Conservation (phyloP, 345 rosid genomes). For the Eucalyptus pumila region DNA sequence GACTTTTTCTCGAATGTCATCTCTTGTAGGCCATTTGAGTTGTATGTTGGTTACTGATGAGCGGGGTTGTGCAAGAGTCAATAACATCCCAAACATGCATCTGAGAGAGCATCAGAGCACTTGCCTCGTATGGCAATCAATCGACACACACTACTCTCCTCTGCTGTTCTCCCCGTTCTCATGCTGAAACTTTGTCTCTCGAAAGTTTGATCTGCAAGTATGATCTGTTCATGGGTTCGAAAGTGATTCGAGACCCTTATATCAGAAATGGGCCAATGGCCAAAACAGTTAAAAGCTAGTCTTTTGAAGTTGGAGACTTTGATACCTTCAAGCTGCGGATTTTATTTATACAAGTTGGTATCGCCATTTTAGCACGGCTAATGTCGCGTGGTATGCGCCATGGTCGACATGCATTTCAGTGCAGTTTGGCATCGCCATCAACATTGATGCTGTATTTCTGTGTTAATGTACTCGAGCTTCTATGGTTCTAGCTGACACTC, state of each 20-base stretch:
- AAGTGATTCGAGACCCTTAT: not conserved
- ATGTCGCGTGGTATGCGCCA: accelerated
- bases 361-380: not conserved
- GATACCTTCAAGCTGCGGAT: not conserved
- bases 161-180: not conserved
- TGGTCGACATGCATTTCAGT: not conserved
- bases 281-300: accelerated
- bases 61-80: not conserved
- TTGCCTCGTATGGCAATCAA: not conserved
- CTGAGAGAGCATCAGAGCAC: not conserved
- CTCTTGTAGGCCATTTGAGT: not conserved
- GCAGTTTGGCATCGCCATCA: not conserved
- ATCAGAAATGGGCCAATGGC: not conserved
- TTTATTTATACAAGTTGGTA: not conserved
- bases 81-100: not conserved
- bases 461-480: not conserved
- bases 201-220: not conserved
- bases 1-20: not conserved
- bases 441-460: not conserved
- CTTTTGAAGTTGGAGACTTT: accelerated
- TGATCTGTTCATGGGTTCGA: not conserved
- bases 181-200: not conserved
- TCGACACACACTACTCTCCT: not conserved
- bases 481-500: not conserved
- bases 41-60: not conserved